phyloP scores from a whole-genome alignment of 106 monocot genomes.

The Dactylorhiza incarnata region DNA sequence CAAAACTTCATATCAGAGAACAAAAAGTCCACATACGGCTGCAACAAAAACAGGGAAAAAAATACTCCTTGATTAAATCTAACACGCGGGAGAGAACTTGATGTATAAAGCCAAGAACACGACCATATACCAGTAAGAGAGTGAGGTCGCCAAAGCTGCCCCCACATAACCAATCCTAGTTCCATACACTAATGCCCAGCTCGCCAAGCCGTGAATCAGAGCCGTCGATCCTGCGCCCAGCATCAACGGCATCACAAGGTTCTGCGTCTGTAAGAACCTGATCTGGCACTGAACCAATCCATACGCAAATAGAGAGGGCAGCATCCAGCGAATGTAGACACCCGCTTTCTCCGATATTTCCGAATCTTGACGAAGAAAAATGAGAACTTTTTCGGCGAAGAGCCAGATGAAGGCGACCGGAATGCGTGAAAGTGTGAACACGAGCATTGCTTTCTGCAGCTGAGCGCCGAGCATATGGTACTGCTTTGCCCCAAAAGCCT shows the following conservation, averaged over 20 bases:
- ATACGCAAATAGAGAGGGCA: constrained; percentile 11
- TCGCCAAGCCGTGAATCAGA: constrained; percentile 12
- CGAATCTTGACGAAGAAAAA: constrained; percentile 2
- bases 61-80: too few relatives aligned
- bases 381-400: constrained; percentile 15
- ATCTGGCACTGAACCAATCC: constrained; percentile 9
- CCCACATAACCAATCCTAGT: constrained; percentile 7
- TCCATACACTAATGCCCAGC: constrained; percentile 20
- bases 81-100: constrained; percentile 3
- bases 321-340: constrained; percentile 4
- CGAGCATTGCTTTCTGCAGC: constrained; percentile 35
- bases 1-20: too few relatives aligned
- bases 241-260: constrained; percentile 24
- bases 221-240: constrained; percentile 5
- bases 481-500: constrained; percentile 35
- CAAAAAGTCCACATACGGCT: too few relatives aligned
- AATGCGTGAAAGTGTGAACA: constrained; percentile 17
- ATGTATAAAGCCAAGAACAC: constrained; percentile 12
- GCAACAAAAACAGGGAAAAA: too few relatives aligned
- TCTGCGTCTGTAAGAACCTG: constrained; percentile 22
- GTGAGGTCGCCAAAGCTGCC: constrained; percentile 9
- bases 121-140: constrained; percentile 17
- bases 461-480: constrained; percentile 32
- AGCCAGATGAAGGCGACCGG: constrained; percentile 18
- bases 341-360: constrained; percentile 15